Evolutionary conservation across 2,329 filamentous ascomycete genomes (phyloP).

Genomic region (Aspergillus costaricaensis): DNA sequence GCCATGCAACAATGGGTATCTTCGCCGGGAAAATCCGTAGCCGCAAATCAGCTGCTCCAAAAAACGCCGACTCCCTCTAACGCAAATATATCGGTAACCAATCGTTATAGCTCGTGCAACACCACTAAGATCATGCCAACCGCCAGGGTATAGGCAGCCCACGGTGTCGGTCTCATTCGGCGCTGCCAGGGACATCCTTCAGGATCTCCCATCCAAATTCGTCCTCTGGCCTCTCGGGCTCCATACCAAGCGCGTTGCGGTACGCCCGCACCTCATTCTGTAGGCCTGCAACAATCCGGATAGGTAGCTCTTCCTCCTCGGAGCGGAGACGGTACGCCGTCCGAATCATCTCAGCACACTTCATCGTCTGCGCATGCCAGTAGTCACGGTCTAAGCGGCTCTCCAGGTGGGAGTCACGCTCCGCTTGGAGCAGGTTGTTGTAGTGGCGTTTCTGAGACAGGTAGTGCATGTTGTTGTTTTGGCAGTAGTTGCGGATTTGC

Average conservation of each 20-base stretch:
- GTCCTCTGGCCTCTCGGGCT: conserved; percentile 50
- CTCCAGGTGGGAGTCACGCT: conserved; percentile 52
- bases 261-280: conserved; percentile 53
- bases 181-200: conserved; percentile 43
- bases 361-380: conserved; percentile 52
- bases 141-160: not conserved
- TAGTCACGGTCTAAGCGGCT: conserved; percentile 53
- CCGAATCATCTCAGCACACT: conserved; percentile 52
- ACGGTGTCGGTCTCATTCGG: conserved; percentile 26
- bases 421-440: conserved; percentile 52
- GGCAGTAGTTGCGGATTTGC: conserved; percentile 53
- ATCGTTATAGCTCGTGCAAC: conserved; percentile 25
- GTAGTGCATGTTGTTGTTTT: conserved; percentile 52
- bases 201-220: conserved; percentile 53
- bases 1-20: conserved; percentile 29
- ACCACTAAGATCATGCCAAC: conserved; percentile 17
- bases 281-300: conserved; percentile 48
- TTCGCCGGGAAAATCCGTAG: conserved; percentile 21
- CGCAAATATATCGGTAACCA: conserved; percentile 14
- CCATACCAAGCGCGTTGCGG: conserved; percentile 51
- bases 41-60: conserved; percentile 23
- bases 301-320: conserved; percentile 50
- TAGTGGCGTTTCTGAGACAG: conserved; percentile 51
- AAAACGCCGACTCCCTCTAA: conserved; percentile 23
- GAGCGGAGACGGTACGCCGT: conserved; percentile 50